Evolutionary conservation across 768 basidiomycete genomes (phyloP).

Genomic region (Lactarius sanguifluus): DNA sequence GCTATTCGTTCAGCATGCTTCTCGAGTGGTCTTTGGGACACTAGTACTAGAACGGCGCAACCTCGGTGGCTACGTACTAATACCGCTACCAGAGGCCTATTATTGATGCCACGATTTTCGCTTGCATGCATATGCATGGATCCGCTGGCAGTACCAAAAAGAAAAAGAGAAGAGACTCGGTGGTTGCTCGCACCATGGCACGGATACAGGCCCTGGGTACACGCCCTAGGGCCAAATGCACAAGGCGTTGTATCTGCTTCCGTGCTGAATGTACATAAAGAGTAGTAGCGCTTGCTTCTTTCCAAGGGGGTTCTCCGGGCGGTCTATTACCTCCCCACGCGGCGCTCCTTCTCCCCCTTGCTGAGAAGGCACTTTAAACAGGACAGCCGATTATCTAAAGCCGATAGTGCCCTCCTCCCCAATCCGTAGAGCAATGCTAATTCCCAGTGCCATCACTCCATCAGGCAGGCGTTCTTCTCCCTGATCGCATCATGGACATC

Average conservation of each 20-base stretch:
- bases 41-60: neutral
- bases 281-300: neutral
- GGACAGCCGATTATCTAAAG: slow-evolving; percentile 4
- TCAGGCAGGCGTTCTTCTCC: slow-evolving; percentile 12
- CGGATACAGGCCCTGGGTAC: neutral
- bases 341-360: neutral
- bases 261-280: neutral
- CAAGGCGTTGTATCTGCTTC: neutral
- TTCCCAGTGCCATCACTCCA: slow-evolving; percentile 12
- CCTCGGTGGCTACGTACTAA: neutral
- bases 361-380: slow-evolving; percentile 16
- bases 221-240: neutral
- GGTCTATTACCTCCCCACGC: slow-evolving; percentile 14
- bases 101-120: neutral
- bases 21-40: neutral
- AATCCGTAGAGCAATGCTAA: slow-evolving; percentile 17
- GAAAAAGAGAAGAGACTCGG: neutral
- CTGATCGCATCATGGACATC: slow-evolving; percentile 18
- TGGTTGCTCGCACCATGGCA: neutral
- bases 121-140: neutral
- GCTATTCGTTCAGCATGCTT: neutral
- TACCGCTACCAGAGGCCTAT: neutral
- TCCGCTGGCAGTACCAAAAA: neutral
- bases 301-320: slow-evolving; percentile 8
- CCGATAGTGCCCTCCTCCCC: slow-evolving; percentile 1